Base-by-base conservation (phyloP, 169 alveolate species). In the Plasmodium berghei region DNA sequence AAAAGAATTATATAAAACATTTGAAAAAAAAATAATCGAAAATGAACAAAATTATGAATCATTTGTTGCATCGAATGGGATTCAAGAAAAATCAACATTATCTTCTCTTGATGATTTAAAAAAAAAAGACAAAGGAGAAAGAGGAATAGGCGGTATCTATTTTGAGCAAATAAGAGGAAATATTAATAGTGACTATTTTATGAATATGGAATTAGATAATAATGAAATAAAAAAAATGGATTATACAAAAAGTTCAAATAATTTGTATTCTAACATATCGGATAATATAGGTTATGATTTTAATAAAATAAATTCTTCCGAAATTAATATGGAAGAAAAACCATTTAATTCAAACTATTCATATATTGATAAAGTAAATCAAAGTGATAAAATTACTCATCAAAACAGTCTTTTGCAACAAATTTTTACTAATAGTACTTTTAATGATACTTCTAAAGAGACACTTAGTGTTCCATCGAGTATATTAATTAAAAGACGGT, bases 401-500 rank as follows among this genome's bases (percentile, higher is more conserved):
- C 48, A 49, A 16, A 70, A 26, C 8, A 9, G 16, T 20, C 12
- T 26, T 20, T 70, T 49, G 10, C 86, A 72, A 72, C 6, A 46
- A 46, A 40, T 54, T 34, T 14, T 49, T 22, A 9, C 24, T 34
- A 54, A 34, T 54, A 52, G 45, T 18, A 67, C 72, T 9, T 83
- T 83, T n/a, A 83, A 83, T 54, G 90, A 83, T 10, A 83, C 62
- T 45, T 83, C 69, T 6, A 83, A 55, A 55, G 83, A 83, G n/a
- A 42, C 90, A 4, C 45, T 83, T 16, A 83, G 90, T 66, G 90
- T 83, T 20, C 90, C 90, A 54, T 83, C 90, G 5, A 83, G 90
- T 62, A 83, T 67, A 16, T 48, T 83, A 56, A 83, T 67, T 69
- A 67, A 58, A 34, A 66, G 70, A 72, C 67, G 90, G 48, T 83